Evolutionary conservation across 768 basidiomycete genomes (phyloP), one percentile per base, ranked within the genome.

Genomic region (Piloderma croceum): DNA sequence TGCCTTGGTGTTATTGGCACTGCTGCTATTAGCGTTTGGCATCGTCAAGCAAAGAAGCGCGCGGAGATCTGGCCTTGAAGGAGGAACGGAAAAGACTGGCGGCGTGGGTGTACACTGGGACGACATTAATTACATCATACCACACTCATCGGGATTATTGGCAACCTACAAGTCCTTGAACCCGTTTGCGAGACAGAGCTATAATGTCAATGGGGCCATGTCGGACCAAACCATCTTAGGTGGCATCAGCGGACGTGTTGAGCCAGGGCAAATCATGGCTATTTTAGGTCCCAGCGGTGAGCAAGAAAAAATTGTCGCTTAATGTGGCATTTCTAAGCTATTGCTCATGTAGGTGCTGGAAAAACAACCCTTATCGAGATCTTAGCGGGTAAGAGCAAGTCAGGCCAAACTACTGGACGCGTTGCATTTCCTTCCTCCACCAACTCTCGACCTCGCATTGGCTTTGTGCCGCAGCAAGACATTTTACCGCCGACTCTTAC

Each of bases 321-420:
- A 6, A 23, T 33, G 18, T 19, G 24, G 18, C 34, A 23, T 25
- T 35, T n/a, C 9, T 36, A n/a, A 12, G 17, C 43, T 36, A 39
- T 38, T 11, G 25, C 40, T 27, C 17, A 3, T 42, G 19, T 38
- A 79, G 81, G 83, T 41, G 89, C 90, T 13, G 91, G 91, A 31
- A 94, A 94, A 61, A 90, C 88, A 0, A 91, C 92, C 0, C 68
- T 97, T 25, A 82, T 96, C 13, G 93, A 98, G 54, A 78, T 96
- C 25, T 74, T 98, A 7, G 88, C 91, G 0, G 81, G 84, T 2
- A 92, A 85, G 58, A 67, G 64, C 48, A 97, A 96, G 63, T 70
- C 73, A 0, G 93, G 92, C 1, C 54, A 67, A 3, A 70, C 73
- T 2, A 68, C 77, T 2, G 93, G 93, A 3, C 60, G 60, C 3